Base-by-base conservation (phyloP, 164 flowering plant genomes). In the Protea cynaroides region DNA sequence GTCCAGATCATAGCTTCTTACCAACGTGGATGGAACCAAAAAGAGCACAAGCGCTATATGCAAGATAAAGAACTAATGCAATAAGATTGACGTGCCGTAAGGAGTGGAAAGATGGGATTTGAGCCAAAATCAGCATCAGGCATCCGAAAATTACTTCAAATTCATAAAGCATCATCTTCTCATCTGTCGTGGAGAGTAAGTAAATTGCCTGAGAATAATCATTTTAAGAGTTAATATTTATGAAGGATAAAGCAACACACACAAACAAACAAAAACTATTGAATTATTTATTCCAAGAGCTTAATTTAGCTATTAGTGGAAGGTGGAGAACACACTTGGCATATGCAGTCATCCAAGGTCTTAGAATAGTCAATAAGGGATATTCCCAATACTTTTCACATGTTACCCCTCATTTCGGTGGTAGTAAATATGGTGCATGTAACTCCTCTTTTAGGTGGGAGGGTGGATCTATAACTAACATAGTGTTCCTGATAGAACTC, bases 21-120 rank as follows among this genome's bases (percentile, higher is more conserved):
- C 98, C 97, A 40, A 89, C 75, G 57, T 84, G 73, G 54, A 91
- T 80, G 61, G 96, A 89, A 15, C 80, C 95, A 46, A 79, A 91
- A 14, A 89, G 75, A 44, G 95, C 81, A 62, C 90, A 87, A 10
- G 86, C 83, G 53, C 97, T 90, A 65, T 87, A 94, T 57, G 79
- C 79, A 25, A 94, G 84, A 67, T 84, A 84, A 1, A 94, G 83
- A 14, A 82, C 22, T 60, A 94, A 59, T 21, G 98, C 87, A 29
- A 94, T 43, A 67, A 91, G 70, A 68, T 87, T 89, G 84, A 94
- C 85, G 74, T 91, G 92, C 65, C 97, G 74, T 8, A 94, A 75
- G 12, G 99, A 89, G 76, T 94, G 99, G 58, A 94, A 94, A 18
- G 99, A 94, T 52, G 97, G 99, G 66, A 94, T 63, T 74, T 94